Evolutionary conservation across 805 yeast species (phyloP), one percentile per base, ranked within the genome.

Genomic region (Schwanniomyces occidentalis): DNA sequence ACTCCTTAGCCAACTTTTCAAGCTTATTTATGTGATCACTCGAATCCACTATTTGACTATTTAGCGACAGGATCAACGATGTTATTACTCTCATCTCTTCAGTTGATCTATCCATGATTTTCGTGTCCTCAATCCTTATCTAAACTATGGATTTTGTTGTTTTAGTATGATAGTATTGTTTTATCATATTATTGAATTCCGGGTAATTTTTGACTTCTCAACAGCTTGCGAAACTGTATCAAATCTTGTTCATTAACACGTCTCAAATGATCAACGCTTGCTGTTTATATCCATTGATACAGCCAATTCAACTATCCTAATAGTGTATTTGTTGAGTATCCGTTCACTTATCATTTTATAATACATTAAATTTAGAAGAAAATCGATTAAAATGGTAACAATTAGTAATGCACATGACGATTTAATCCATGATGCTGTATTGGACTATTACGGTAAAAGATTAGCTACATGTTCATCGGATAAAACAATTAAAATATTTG

Each of bases 391-490:
- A 42, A 67, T 68, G 96, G 95, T 87, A 33, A 80, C 95, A 32
- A 85, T 90, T 59, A 82, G 85, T 20, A 88, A 89, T 63, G 93
- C 95, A 16, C 97, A 90, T 61, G 88, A 85, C 46, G 96, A 89
- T 63, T 69, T 88, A 54, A 87, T 89, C 52, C 99, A 93, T 62
- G 99, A 93, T 57, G 99, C 98, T 12, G 96, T 87, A 35, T 76
- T 93, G 54, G 99, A 93, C 61, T 93, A 91, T 71, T 93, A 93
- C 58, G 99, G 99, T 17, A 89, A 88, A 59, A 76, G 96, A 46
- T 72, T 93, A 40, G 99, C 99, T 34, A 91, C 98, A 2, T 88
- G 96, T 55, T 89, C 97, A 3, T 86, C 96, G 3, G 99, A 93
- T 68, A 88, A 87, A 56, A 85, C 95, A n/a, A 85, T 91, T 66